These are phyloP conservation scores for Sugiyamaella floridensis DNA, from an alignment of 805 yeast species.

Conservation along the genomic window DNA sequence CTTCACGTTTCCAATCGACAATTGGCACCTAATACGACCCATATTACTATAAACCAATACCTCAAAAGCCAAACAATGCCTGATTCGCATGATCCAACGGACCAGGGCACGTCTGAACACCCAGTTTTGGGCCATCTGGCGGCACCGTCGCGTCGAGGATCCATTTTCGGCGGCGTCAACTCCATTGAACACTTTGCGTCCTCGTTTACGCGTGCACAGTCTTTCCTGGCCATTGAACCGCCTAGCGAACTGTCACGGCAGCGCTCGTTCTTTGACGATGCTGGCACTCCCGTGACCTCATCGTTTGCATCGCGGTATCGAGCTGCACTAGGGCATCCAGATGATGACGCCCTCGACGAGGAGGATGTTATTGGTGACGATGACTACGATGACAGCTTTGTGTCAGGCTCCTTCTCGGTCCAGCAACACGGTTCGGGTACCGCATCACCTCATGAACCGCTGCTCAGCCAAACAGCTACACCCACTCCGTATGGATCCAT, in stretches of 20 bases:
- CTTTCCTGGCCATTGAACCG: slow-evolving; percentile 52
- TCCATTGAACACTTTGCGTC: slow-evolving; percentile 74
- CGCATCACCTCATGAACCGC: background rate
- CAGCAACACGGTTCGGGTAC: background rate
- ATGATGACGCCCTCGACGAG: slow-evolving; percentile 8
- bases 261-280: slow-evolving; percentile 58
- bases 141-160: background rate
- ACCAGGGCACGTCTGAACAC: background rate
- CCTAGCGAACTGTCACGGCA: slow-evolving; percentile 29
- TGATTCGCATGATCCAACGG: too few species aligned
- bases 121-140: background rate
- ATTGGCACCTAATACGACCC: too few species aligned
- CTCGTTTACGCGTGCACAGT: slow-evolving; percentile 72
- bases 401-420: background rate
- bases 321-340: slow-evolving; percentile 8
- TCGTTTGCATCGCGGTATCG: slow-evolving; percentile 1
- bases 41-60: too few species aligned
- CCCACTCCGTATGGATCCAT: slow-evolving; percentile 3
- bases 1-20: too few species aligned
- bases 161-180: slow-evolving; percentile 31
- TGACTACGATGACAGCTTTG: background rate
- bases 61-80: too few species aligned
- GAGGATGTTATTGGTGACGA: background rate
- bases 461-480: slow-evolving; percentile 1
- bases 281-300: slow-evolving; percentile 6